Evolutionary conservation across 2,329 filamentous ascomycete genomes (phyloP), one percentile per base, ranked within the genome.

Genomic region (Hymenoscyphus scutula): DNA sequence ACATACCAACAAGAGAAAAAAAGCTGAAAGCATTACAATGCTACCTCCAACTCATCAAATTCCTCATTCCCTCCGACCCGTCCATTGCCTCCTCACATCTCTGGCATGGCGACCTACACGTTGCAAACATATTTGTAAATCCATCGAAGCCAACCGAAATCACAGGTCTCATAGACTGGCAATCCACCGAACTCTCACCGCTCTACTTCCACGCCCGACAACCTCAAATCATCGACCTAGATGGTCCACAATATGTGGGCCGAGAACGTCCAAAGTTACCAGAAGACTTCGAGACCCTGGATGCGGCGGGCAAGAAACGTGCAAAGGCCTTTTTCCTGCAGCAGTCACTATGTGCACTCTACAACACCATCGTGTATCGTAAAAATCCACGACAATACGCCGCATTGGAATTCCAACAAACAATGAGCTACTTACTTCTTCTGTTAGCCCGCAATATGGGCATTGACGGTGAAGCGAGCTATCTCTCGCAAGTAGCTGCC

Each of bases 61-160:
- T 19, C 58, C 41, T 63, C 23, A 19, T 63, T 6, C 58, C 62
- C 3, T 11, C 37, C 10, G 62, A 63, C 38, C 19, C 13, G 34
- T 41, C 37, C 11, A 60, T 60, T 27, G 37, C 27, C 17, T 38
- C 62, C 63, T 73, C 6, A 1, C 59, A 56, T 53, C 61, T 78
- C 2, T 76, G 76, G 61, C 76, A 78, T 60, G 73, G 74, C 6
- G 75, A 79, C 65, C 61, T 78, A 34, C 72, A 78, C 64, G 75
- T 73, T 67, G 70, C 74, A 38, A 78, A 78, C 64, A 75, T 78
- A n/a, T 78, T 78, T 59, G 73, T 79, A 19, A 76, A 73, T n/a
- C 70, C 74, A 53, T 69, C 74, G 3, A 70, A 77, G 53, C 74
- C 74, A 3, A 72, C 72, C 23, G 63, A 69, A 27, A 68, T 78